Evolutionary conservation across 2,329 filamentous ascomycete species (phyloP), one percentile per base, ranked within the genome.

Genomic region (Venturia nashicola): DNA sequence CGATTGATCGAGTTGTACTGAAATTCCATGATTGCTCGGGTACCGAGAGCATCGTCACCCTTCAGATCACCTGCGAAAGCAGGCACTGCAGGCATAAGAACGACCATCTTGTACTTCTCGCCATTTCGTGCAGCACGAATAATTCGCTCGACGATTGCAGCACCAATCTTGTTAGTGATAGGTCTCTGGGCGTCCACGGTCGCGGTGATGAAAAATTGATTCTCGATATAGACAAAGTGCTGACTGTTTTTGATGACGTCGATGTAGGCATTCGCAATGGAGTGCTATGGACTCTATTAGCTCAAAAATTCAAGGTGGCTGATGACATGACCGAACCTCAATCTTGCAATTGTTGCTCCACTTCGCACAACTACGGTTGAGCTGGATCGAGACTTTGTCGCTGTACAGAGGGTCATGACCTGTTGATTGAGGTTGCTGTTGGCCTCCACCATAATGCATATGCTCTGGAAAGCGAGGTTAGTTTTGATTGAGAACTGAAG

Each of bases 151-250:
- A 91, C 90, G 61, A 95, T 88, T 36, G 88, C 88, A 6, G 84
- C 85, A 57, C 90, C 90, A 66, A 95, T 87, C 72, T 86, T 85
- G 76, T 95, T 94, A 70, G 81, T 82, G 57, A 95, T 84, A 0
- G 90, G 88, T 66, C 81, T 81, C 72, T 91, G 89, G 64, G 85
- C 77, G 63, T 88, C 81, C 59, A 79, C 80, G 1, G 89, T 92
- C 2, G 89, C 88, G 0, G 90, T 94, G 75, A 94, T 94, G 79
- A 94, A 94, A 78, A 94, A 94, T 79, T 90, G 86, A 70, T 92
- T 91, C 72, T 92, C 88, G 43, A 92, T 91, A 73, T 91, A 92
- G 65, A 92, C 76, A 70, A 88, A 91, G 71, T 91, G 85, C 70
- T 85, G 77, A 20, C 86, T 86, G 60, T 85, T 84, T 44, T 76